These are phyloP conservation scores for Xylaria multiplex DNA, from an alignment of 2,329 filamentous ascomycete genomes.

Conservation along the genomic window DNA sequence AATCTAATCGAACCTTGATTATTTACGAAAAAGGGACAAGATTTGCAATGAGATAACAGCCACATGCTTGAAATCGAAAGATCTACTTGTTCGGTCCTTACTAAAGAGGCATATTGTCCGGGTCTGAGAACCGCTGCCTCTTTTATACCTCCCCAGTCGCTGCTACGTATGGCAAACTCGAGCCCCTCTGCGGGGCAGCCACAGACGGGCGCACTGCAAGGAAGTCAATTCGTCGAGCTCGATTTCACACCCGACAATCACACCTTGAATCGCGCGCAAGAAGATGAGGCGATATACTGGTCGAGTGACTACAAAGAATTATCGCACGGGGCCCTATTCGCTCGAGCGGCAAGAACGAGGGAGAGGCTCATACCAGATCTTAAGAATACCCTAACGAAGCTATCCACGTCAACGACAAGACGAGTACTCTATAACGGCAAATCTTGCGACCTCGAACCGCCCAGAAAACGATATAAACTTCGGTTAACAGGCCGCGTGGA, in stretches of 20 bases:
- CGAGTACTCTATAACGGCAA: neutral
- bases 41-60: neutral
- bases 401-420: constrained; percentile 4
- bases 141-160: too few relatives aligned
- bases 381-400: neutral
- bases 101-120: neutral
- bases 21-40: neutral
- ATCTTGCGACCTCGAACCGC: constrained; percentile 12
- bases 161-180: neutral
- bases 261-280: neutral
- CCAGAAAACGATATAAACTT: constrained; percentile 3
- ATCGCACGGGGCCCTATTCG: neutral
- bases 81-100: neutral
- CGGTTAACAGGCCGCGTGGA: constrained; percentile 1
- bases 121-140: neutral
- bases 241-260: constrained; percentile 1
- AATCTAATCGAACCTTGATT: neutral
- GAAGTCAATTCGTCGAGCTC: neutral
- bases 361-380: constrained; percentile 8
- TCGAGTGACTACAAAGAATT: constrained; percentile 5
- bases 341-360: constrained; percentile 13
- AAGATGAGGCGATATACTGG: constrained; percentile 15
- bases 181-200: neutral
- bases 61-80: neutral
- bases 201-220: too few relatives aligned